Base-by-base conservation (phyloP, 169 alveolate species). In the Plasmodium cynomolgi region DNA sequence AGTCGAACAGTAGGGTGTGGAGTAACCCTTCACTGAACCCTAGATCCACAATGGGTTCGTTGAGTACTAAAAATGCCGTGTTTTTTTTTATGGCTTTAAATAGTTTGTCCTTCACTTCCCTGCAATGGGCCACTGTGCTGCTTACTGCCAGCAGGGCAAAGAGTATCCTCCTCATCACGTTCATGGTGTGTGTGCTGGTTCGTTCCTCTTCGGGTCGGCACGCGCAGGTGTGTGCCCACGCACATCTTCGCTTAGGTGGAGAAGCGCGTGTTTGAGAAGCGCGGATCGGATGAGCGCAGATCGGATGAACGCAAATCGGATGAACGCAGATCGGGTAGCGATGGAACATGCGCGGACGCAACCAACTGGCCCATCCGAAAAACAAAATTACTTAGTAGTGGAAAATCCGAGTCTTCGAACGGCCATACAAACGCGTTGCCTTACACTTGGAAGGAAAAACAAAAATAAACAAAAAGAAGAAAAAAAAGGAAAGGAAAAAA, bases 41-140 rank as follows among this genome's bases (percentile, higher is more conserved):
- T 82, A 91, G 29, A 31, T 91, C 74, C 5, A 91, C 73, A 31
- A 91, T 82, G 9, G 95, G 95, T 23, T 91, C 95, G n/a, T 91
- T 91, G 17, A 81, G 34, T 34, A 91, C 39, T 31, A 91, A 15
- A 72, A 91, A 81, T 37, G 72, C 81, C 1, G 95, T 91, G 75
- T 56, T 58, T 20, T 33, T 91, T 44, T 39, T 81, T 31, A 91
- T 23, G 33, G 39, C 77, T 15, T 47, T 26, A 91, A 91, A 91
- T 37, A 91, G n/a, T 50, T 47, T 91, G 20, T 91, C 85, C 80
- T 91, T 91, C 20, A 91, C 37, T 26, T 68, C 31, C 6, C 23
- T 29, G 39, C 95, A 81, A 37, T 20, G 50, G 81, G 41, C 75
- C 34, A 79, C 8, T 33, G n/a, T 50, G 9, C 13, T 58, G 13